Evolutionary conservation across 768 basidiomycete species (phyloP).

Genomic region (Lentinula edodes): DNA sequence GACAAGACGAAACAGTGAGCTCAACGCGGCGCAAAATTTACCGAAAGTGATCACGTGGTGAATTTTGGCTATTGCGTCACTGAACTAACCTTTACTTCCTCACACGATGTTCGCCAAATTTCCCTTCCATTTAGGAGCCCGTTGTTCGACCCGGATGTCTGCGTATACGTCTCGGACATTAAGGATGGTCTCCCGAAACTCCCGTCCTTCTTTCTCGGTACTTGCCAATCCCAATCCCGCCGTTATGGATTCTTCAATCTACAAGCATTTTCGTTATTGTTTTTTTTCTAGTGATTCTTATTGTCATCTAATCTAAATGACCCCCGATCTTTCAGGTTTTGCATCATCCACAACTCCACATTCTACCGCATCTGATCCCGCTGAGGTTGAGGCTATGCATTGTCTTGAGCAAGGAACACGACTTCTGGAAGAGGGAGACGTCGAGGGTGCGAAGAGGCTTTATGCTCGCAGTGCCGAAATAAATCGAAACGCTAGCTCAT

Average conservation of each 20-base stretch:
- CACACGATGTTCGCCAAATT: not conserved
- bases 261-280: not conserved
- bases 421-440: constrained; percentile 83
- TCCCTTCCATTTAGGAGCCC: not conserved
- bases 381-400: constrained; percentile 70
- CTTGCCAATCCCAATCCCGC: constrained; percentile 1
- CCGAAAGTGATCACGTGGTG: not conserved
- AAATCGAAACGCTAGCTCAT: constrained; percentile 70
- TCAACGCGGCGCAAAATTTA: not conserved
- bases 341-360: constrained; percentile 77
- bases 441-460: constrained; percentile 68
- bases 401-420: constrained; percentile 81
- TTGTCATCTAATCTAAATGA: not conserved
- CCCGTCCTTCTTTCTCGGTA: not conserved
- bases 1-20: not conserved
- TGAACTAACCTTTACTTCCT: not conserved
- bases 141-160: not conserved
- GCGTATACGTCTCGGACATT: constrained; percentile 11
- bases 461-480: constrained; percentile 80
- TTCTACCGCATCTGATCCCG: constrained; percentile 79
- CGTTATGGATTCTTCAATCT: not conserved
- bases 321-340: constrained; percentile 47
- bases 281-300: not conserved
- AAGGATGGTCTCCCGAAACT: constrained; percentile 1
- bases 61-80: not conserved